Evolutionary conservation across 2,329 filamentous ascomycete genomes (phyloP).

Genomic region (Rachicladosporium sp.): DNA sequence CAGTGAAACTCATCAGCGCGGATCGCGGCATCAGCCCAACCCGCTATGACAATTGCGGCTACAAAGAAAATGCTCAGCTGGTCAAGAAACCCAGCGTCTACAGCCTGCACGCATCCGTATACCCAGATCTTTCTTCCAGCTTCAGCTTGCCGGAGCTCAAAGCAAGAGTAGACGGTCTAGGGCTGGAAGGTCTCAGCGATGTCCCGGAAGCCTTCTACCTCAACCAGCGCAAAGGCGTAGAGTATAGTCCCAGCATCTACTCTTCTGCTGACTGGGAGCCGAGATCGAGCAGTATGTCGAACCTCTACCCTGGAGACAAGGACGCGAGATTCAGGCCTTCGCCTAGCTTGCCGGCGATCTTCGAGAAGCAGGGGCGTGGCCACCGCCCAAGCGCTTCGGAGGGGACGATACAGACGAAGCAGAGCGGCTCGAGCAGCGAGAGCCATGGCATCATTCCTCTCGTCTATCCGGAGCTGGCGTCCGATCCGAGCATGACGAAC

Average conservation of each 20-base stretch:
- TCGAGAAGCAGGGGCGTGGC: background rate
- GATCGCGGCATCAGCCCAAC: slow-evolving; percentile 13
- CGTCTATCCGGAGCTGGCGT: slow-evolving; percentile 13
- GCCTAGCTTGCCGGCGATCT: background rate
- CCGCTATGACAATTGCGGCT: slow-evolving; percentile 14
- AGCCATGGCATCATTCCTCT: slow-evolving; percentile 7
- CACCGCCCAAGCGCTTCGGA: slow-evolving; percentile 1
- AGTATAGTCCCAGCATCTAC: slow-evolving; percentile 21
- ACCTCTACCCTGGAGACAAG: background rate
- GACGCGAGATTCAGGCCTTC: background rate
- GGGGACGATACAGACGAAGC: slow-evolving; percentile 2
- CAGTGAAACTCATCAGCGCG: slow-evolving; percentile 9
- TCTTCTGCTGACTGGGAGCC: slow-evolving; percentile 4
- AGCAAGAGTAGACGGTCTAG: slow-evolving; percentile 15
- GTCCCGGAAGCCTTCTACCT: slow-evolving; percentile 13
- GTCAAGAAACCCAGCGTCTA: slow-evolving; percentile 19
- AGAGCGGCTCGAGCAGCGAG: slow-evolving; percentile 5
- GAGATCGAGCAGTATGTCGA: background rate
- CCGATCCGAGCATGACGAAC: slow-evolving; percentile 8
- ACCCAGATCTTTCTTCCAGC: slow-evolving; percentile 13
- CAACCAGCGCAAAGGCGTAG: slow-evolving; percentile 5
- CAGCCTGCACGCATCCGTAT: slow-evolving; percentile 19
- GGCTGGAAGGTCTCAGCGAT: slow-evolving; percentile 18
- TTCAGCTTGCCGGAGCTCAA: slow-evolving; percentile 17
- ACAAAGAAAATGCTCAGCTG: slow-evolving; percentile 12